Conservation (phyloP, 306 rosid species). For the Luffa aegyptiaca region DNA sequence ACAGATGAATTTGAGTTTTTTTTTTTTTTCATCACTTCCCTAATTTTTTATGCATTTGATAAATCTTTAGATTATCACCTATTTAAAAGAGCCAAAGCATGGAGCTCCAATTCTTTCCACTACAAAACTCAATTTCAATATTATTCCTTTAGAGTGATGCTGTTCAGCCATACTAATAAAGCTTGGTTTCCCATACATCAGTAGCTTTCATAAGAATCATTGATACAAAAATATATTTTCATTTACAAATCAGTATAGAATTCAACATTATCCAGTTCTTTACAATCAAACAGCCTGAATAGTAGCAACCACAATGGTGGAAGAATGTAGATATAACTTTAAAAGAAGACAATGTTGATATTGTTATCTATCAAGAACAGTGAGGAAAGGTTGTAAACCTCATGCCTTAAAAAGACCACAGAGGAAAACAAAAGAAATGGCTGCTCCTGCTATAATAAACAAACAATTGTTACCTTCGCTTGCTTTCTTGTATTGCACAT, state of each 20-base stretch:
- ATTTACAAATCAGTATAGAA: background rate
- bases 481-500: background rate
- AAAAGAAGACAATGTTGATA: background rate
- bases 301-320: background rate
- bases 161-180: background rate
- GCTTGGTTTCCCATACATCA: background rate
- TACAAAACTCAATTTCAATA: too few species aligned
- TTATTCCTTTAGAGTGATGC: too few species aligned
- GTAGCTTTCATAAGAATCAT: background rate
- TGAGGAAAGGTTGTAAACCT: background rate
- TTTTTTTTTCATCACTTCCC: too few species aligned
- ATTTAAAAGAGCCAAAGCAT: too few species aligned
- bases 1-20: too few species aligned
- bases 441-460: background rate
- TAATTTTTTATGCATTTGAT: too few species aligned
- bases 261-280: background rate
- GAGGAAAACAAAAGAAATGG: background rate
- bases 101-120: too few species aligned
- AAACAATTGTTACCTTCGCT: background rate
- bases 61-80: too few species aligned
- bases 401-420: background rate
- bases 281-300: background rate
- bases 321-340: background rate
- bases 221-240: background rate
- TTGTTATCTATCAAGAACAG: background rate